Base-by-base conservation (phyloP, 768 basidiomycete genomes). In the Russula sp. region DNA sequence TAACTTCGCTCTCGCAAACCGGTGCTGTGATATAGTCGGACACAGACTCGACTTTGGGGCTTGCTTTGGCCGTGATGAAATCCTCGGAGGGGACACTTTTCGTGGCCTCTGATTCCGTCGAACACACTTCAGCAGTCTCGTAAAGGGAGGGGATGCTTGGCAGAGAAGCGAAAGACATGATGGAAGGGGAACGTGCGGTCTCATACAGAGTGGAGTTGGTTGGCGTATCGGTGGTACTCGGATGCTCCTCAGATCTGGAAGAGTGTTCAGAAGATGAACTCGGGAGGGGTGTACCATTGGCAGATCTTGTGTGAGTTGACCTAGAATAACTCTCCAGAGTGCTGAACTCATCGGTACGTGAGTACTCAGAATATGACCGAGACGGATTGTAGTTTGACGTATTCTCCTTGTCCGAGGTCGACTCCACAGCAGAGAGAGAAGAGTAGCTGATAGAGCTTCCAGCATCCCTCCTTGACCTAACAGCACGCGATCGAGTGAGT, bases 341-440 rank as follows among this genome's bases (percentile, higher is more conserved):
- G 47, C 66, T 67, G 16, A 67, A 41, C 9, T 67, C 34, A 57
- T 70, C 46, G 69, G 48, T 57, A 16, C 49, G 51, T 36, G 66
- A 63, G 61, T 64, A 63, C 32, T 67, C 69, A 13, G 70, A 70
- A 66, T 70, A 64, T 41, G 69, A 54, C n/a, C 68, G 64, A 51
- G 71, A 65, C 41, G 58, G 64, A 1, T 70, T 71, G 52, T 74
- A 75, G 4, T 69, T 72, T 6, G 72, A 69, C 9, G 63, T 65
- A 60, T 86, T 84, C 70, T 85, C 86, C 69, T 83, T 85, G 63
- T 88, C 84, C 0, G 81, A 82, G 6, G 70, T 71, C 11, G 74
- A 74, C n/a, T 80, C 79, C n/a, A 69, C 70, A 66, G 68, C 70
- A 62, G 64, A 69, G 55, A 72, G 68, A 58, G 75, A 76, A 1